Evolutionary conservation across 2,329 filamentous ascomycete species (phyloP).

Genomic region (Drechslera avenae): DNA sequence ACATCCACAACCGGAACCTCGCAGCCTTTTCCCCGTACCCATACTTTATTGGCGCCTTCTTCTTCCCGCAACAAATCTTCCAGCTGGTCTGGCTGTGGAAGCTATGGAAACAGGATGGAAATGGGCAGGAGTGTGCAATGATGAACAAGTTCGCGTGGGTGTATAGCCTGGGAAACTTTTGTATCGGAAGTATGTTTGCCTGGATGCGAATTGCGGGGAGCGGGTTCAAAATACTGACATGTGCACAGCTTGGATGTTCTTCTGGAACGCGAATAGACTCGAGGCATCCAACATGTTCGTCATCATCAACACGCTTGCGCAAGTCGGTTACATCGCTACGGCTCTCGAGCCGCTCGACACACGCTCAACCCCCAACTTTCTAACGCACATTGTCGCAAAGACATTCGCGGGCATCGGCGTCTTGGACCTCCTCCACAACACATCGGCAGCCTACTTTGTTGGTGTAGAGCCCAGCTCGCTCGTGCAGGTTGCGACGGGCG

Average conservation of each 20-base stretch:
- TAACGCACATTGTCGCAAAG: slow-evolving; percentile 64
- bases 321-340: slow-evolving; percentile 60
- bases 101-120: slow-evolving; percentile 57
- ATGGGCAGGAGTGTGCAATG: slow-evolving; percentile 52
- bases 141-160: slow-evolving; percentile 62
- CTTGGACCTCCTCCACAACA: slow-evolving; percentile 64
- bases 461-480: slow-evolving; percentile 53
- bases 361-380: slow-evolving; percentile 56
- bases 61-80: slow-evolving; percentile 65
- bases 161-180: slow-evolving; percentile 62
- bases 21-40: slow-evolving; percentile 65
- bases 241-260: slow-evolving; percentile 62
- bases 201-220: too few relatives aligned
- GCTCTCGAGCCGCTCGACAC: slow-evolving; percentile 58
- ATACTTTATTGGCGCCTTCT: slow-evolving; percentile 64
- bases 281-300: slow-evolving; percentile 62
- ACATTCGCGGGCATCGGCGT: slow-evolving; percentile 66
- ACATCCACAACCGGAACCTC: slow-evolving; percentile 62
- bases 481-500: slow-evolving; percentile 59
- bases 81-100: slow-evolving; percentile 64
- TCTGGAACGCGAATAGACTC: slow-evolving; percentile 62
- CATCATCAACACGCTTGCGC: slow-evolving; percentile 59
- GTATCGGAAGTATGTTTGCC: slow-evolving; percentile 59
- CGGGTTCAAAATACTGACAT: neutral
- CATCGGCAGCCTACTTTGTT: slow-evolving; percentile 61